A percentile compares a stretch with the other conserved stretches of the same genome.
These are phyloP conservation scores for Dionaea muscipula DNA, from an alignment of 179 eudicot genomes.

Conservation along the genomic window DNA sequence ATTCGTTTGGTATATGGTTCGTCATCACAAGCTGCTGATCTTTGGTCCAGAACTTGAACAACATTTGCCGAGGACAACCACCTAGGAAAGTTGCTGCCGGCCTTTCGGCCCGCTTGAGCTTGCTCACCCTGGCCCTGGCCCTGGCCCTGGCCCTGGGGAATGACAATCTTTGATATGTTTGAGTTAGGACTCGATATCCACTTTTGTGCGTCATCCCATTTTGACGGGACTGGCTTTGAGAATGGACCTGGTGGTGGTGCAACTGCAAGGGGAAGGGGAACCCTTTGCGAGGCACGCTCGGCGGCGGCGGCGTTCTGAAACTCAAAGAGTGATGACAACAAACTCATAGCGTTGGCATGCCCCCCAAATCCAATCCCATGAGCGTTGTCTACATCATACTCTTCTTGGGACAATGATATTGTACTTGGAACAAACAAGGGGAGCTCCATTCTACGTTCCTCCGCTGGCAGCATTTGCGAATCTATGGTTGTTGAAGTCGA, in stretches of 20 bases:
- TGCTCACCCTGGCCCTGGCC: no score
- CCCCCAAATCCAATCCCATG: conserved; percentile 29
- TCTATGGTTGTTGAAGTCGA: no score
- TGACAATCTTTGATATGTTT: conserved; percentile 32
- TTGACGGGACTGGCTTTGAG: conserved; percentile 64
- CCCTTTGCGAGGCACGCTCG: conserved; percentile 42
- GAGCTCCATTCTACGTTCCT: no score
- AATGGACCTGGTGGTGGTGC: no score
- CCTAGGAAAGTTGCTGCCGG: conserved; percentile 26
- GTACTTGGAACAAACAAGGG: no score
- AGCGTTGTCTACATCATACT: conserved; percentile 26
- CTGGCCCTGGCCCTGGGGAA: conserved; percentile 26
- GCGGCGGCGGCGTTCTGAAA: conserved; percentile 67
- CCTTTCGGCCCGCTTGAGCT: conserved; percentile 29
- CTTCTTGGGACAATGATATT: conserved; percentile 32
- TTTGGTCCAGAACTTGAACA: conserved; percentile 51
- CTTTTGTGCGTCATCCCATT: conserved; percentile 82
- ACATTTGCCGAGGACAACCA: conserved; percentile 41
- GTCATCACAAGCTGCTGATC: conserved; percentile 44
- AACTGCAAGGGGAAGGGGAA: no score
- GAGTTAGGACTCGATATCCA: conserved; percentile 74
- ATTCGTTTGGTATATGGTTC: conserved; percentile 52
- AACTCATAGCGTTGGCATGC: conserved; percentile 18
- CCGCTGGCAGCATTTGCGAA: no score
- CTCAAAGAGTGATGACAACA: conserved; percentile 34